Evolutionary conservation across 192 early-diverging fungal genomes (phyloP).

Genomic region (Diversispora eburnea): DNA sequence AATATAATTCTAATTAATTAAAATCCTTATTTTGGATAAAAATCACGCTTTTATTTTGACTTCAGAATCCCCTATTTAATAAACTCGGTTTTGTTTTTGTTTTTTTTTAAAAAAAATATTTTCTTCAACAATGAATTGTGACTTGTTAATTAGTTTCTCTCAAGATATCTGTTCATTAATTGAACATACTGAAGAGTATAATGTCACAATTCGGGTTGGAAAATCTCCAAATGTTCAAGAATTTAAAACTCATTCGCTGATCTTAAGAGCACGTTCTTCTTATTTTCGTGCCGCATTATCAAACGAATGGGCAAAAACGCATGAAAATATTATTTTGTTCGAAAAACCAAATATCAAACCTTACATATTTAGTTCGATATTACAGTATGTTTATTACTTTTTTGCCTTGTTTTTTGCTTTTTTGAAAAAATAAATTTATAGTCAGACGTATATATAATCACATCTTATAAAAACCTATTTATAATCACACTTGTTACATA

Average conservation of each 20-base stretch:
- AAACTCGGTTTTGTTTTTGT: not conserved
- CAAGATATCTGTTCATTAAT: constrained; percentile 1
- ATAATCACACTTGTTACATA: not conserved
- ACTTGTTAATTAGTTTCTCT: not conserved
- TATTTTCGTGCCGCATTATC: constrained; percentile 10
- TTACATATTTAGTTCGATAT: not conserved
- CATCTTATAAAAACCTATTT: too few relatives aligned
- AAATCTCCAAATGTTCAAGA: not conserved
- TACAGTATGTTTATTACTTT: too few relatives aligned
- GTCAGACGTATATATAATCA: not conserved
- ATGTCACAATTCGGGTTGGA: not conserved
- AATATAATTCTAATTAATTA: too few relatives aligned
- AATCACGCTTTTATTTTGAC: too few relatives aligned
- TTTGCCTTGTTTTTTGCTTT: too few relatives aligned
- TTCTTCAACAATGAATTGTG: not conserved
- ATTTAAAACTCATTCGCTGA: constrained; percentile 20
- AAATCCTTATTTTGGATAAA: too few relatives aligned
- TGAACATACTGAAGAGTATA: not conserved
- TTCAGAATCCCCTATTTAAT: too few relatives aligned
- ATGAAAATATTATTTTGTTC: not conserved
- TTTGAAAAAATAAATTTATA: not conserved
- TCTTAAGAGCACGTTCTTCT: constrained; percentile 7
- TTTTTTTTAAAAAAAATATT: not conserved
- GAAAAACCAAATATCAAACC: constrained; percentile 15
- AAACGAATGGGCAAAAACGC: not conserved